Percentiles rank a stretch among this genome's conserved stretches.
phyloP scores from a whole-genome alignment of 2,329 filamentous ascomycete species.

The Aspergillus sp. region DNA sequence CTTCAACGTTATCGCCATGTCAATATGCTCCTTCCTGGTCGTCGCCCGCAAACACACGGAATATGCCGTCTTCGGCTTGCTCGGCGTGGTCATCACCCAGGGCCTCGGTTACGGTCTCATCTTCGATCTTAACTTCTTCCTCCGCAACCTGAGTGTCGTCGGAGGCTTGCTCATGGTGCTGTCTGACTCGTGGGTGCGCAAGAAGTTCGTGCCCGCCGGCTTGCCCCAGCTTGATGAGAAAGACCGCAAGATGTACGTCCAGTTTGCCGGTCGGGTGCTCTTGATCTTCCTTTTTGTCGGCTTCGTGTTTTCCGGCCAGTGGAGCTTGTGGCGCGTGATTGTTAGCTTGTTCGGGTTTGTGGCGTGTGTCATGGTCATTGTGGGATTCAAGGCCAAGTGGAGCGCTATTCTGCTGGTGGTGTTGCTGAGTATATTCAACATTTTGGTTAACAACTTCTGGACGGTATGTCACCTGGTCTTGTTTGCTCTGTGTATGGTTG shows the following conservation, averaged over 20 bases:
- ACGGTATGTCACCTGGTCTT: constrained; percentile 57
- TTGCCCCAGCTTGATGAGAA: constrained; percentile 94
- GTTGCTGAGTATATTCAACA: constrained; percentile 91
- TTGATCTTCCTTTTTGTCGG: constrained; percentile 97
- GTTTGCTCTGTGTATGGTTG: constrained; percentile 10
- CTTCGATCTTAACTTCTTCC: constrained; percentile 99
- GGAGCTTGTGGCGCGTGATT: constrained; percentile 78
- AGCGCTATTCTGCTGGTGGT: constrained; percentile 92
- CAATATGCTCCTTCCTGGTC: constrained; percentile 70
- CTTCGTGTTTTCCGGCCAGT: constrained; percentile 90
- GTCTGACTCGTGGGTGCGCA: constrained; percentile 95
- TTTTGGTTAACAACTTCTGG: constrained; percentile 99
- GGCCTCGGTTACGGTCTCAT: constrained; percentile 95
- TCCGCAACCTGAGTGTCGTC: constrained; percentile 95
- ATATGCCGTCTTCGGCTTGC: constrained; percentile 82
- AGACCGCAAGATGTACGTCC: constrained; percentile 99
- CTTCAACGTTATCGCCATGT: constrained; percentile 82
- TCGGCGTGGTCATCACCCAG: constrained; percentile 84
- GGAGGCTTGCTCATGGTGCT: constrained; percentile 96
- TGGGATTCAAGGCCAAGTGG: constrained; percentile 99
- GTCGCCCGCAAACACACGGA: constrained; percentile 89
- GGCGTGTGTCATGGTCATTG: constrained; percentile 95
- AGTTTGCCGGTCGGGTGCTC: constrained; percentile 88
- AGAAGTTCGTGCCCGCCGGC: constrained; percentile 92
- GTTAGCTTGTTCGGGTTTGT: constrained; percentile 79